These are phyloP conservation scores for Amauroascus verrucosus DNA, from an alignment of 2,329 filamentous ascomycete species.

Conservation along the genomic window DNA sequence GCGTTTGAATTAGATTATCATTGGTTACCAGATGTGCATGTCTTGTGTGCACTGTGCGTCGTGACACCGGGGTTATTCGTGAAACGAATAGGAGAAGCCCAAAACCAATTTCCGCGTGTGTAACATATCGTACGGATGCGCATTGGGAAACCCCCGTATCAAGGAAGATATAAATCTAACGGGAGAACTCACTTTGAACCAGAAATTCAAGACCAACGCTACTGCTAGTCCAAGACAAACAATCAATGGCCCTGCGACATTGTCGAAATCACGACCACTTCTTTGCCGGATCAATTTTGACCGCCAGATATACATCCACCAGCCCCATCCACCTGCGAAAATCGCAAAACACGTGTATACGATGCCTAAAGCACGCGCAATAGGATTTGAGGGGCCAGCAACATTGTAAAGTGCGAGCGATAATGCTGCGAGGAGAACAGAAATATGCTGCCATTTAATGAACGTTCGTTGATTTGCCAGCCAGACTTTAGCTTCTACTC, in stretches of 20 bases:
- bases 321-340: constrained; percentile 82
- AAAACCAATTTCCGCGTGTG: neutral
- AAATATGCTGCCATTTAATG: constrained; percentile 97
- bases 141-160: neutral
- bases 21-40: neutral
- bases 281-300: constrained; percentile 70
- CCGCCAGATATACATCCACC: constrained; percentile 65
- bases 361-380: constrained; percentile 69
- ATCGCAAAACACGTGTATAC: constrained; percentile 72
- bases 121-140: neutral
- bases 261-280: constrained; percentile 89
- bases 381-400: constrained; percentile 60
- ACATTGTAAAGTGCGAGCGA: constrained; percentile 82
- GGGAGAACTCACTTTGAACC: constrained; percentile 52
- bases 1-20: neutral
- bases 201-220: constrained; percentile 77
- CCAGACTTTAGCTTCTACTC: constrained; percentile 97
- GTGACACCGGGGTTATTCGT: neutral
- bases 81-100: neutral
- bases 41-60: neutral
- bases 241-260: constrained; percentile 70
- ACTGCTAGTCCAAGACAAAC: constrained; percentile 69
- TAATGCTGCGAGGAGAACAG: constrained; percentile 71
- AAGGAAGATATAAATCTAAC: neutral
- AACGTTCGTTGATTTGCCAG: constrained; percentile 97